Evolutionary conservation across 306 rosid species (phyloP), one percentile per base, ranked within the genome.

Genomic region (Cajanus cajan): DNA sequence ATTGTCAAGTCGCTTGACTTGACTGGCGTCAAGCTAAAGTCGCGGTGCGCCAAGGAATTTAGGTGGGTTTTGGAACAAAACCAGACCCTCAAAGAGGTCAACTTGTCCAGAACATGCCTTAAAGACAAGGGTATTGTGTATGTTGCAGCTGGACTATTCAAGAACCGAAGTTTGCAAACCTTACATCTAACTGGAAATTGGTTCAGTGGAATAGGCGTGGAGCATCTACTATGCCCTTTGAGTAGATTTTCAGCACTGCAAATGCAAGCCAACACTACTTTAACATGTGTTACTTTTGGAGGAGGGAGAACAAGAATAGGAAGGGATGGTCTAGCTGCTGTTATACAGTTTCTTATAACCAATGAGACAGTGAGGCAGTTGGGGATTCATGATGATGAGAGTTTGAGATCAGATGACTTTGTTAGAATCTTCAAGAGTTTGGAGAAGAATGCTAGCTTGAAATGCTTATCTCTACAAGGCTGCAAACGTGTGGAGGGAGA

Each of bases 41-140:
- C 98, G 0, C 85, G 89, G 76, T 93, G 98, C 89, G 96, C 99
- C 0, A 93, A 86, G 86, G 97, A 96, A 51, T 88, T 96, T 45
- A 84, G 96, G 69, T 91, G 90, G 97, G 96, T 87, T 54, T 82
- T 96, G 81, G 98, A 96, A 51, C 96, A 90, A 66, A 96, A 96
- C 36, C 90, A 68, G 31, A 87, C 77, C 68, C 88, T 96, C 6
- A 86, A 79, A 84, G 97, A 91, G 86, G 90, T 90, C 3, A 91
- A 85, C 62, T 80, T 96, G 70, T 91, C 96, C 1, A 89, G 90
- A 68, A 90, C 94, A 63, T 84, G 88, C 84, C 86, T 96, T 61
- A 93, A 88, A 82, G 89, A 96, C 77, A 93, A 93, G 83, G 96
- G 90, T 73, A 82, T 89, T 75, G 85, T 93, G 66, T 93, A 96